Percentiles rank a stretch among this genome's conserved stretches.
These are phyloP conservation scores for Phragmites australis DNA, from an alignment of 176 grass and related monocot species.

Conservation along the genomic window DNA sequence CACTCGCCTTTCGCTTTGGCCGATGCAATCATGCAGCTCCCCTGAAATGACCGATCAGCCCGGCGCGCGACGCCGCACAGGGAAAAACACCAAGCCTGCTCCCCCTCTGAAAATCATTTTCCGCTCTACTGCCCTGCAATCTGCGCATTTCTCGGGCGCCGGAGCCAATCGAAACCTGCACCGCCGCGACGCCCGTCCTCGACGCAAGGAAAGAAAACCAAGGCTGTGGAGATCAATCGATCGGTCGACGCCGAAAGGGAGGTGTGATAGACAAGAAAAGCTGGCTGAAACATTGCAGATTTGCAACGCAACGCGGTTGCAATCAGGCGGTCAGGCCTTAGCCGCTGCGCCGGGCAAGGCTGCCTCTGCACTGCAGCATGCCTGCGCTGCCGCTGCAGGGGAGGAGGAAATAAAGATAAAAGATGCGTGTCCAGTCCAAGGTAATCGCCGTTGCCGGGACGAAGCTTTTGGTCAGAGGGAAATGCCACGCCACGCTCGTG, in stretches of 20 bases:
- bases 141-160: constrained; percentile 44
- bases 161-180: constrained; percentile 32
- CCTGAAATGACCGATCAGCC: constrained; percentile 53
- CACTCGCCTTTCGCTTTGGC: constrained; percentile 47
- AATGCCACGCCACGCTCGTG: constrained; percentile 47
- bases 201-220: neutral
- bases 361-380: constrained; percentile 16
- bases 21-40: constrained; percentile 62
- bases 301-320: constrained; percentile 22
- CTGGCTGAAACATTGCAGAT: no score
- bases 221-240: neutral
- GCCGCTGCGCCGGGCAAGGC: constrained; percentile 29
- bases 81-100: constrained; percentile 37
- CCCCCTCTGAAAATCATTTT: constrained; percentile 48
- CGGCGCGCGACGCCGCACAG: constrained; percentile 29
- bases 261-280: constrained; percentile 1
- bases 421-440: constrained; percentile 39
- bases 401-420: constrained; percentile 5
- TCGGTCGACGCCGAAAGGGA: neutral
- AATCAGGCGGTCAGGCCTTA: constrained; percentile 41
- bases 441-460: constrained; percentile 20
- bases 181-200: neutral
- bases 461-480: constrained; percentile 44
- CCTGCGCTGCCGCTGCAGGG: neutral
- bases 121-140: constrained; percentile 24